These are phyloP conservation scores for Phlegmacium glaucopus DNA, from an alignment of 768 basidiomycete genomes.

Conservation along the genomic window DNA sequence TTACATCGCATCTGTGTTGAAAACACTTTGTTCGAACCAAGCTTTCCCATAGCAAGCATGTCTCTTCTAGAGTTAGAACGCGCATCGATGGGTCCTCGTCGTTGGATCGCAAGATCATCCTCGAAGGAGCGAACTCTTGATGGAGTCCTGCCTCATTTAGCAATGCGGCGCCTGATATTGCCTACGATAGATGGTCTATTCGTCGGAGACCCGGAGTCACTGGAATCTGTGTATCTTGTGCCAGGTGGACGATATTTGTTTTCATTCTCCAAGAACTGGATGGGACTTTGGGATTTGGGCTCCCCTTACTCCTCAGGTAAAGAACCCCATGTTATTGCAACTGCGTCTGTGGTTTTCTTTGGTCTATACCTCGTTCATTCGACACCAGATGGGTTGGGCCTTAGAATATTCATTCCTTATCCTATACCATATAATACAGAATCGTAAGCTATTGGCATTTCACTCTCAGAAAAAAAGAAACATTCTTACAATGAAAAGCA, in stretches of 20 bases:
- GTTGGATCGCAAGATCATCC: neutral
- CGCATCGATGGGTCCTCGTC: neutral
- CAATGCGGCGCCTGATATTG: too few relatives aligned
- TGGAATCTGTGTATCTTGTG: neutral
- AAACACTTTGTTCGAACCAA: neutral
- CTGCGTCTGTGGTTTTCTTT: slow-evolving; percentile 3
- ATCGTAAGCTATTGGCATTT: too few relatives aligned
- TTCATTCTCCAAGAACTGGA: neutral
- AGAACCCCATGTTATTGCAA: neutral
- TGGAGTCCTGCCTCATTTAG: too few relatives aligned
- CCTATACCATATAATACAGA: too few relatives aligned
- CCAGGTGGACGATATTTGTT: slow-evolving; percentile 1
- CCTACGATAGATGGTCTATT: neutral
- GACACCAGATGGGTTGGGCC: slow-evolving; percentile 9
- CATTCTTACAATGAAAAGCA: too few relatives aligned
- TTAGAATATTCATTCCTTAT: slow-evolving; percentile 13
- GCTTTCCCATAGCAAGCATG: neutral
- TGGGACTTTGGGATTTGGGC: neutral
- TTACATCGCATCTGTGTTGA: neutral
- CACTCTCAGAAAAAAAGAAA: too few relatives aligned
- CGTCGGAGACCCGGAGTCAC: neutral
- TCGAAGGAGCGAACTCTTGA: neutral
- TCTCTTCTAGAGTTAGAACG: neutral
- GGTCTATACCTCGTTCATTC: slow-evolving; percentile 11
- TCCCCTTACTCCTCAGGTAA: neutral